Evolutionary conservation across 805 yeast genomes (phyloP).

Genomic region (Sugiyamaella chiloensis): DNA sequence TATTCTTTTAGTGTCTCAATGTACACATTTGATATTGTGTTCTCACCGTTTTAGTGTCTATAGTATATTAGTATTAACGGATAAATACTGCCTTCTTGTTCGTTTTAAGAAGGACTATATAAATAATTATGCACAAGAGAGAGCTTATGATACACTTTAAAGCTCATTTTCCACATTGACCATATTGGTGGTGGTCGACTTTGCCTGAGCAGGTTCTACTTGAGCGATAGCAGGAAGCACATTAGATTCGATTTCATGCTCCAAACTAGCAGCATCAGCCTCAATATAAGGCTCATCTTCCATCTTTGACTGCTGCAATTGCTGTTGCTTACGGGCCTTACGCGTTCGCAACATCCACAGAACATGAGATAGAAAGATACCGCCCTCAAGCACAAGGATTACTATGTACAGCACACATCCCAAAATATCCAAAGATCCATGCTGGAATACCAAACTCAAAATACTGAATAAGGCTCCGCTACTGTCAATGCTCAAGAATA

Average conservation of each 20-base stretch:
- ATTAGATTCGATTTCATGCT: no score
- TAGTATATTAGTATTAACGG: no score
- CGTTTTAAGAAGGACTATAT: no score
- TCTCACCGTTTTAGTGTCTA: no score
- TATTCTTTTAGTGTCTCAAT: no score
- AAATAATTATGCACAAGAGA: no score
- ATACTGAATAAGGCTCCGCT: conserved; percentile 80
- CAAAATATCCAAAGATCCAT: conserved; percentile 67
- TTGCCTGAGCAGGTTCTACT: background rate
- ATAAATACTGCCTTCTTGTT: no score
- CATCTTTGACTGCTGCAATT: no score
- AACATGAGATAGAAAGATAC: conserved; percentile 66
- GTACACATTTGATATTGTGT: no score
- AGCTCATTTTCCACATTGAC: background rate
- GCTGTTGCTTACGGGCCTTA: conserved; percentile 12
- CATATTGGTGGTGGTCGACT: background rate
- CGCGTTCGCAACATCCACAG: conserved; percentile 56
- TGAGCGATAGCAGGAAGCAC: background rate
- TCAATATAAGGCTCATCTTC: background rate
- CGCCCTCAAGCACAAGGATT: conserved; percentile 72
- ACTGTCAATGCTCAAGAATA: conserved; percentile 72
- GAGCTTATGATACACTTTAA: no score
- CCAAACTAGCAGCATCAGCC: conserved; percentile 5
- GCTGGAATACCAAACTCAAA: conserved; percentile 51
- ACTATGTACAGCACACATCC: conserved; percentile 73